Base-by-base conservation (phyloP, 192 early-diverging fungal genomes). In the Coemansia sp. region DNA sequence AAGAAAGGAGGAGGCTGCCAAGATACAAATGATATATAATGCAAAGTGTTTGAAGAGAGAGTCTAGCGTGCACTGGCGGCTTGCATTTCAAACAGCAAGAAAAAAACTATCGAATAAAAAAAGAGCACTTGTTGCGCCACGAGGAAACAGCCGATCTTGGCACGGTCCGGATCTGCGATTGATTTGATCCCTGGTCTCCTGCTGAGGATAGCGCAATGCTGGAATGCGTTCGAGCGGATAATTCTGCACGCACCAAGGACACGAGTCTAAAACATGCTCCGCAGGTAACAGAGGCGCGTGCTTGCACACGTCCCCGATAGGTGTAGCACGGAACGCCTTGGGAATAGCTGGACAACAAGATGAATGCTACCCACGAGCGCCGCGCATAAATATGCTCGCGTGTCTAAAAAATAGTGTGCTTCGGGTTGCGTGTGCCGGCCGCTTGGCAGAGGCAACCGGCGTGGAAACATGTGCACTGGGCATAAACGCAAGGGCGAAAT, bases 311-410 rank as follows among this genome's bases (percentile, higher is more conserved):
- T n/a, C n/a, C n/a, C n/a, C n/a, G n/a, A n/a, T n/a, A n/a, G n/a
- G n/a, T n/a, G n/a, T n/a, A n/a, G n/a, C n/a, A n/a, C n/a, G n/a
- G n/a, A n/a, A n/a, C n/a, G n/a, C n/a, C n/a, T n/a, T n/a, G n/a
- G n/a, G n/a, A n/a, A n/a, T n/a, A n/a, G n/a, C n/a, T n/a, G n/a
- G n/a, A n/a, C n/a, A n/a, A n/a, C n/a, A n/a, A n/a, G n/a, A n/a
- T n/a, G n/a, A n/a, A n/a, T n/a, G n/a, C n/a, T n/a, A n/a, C n/a
- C 45, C 45, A 19, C 45, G 28, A 47, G 45, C 27, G 17, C 28
- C 27, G 45, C 28, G 45, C 45, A 47, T 47, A 47, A 30, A 47
- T 47, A 30, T 39, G 36, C 14, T 15, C 36, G 36, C 36, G 36
- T 39, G 36, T 39, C 36, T 39, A 39, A 39, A 36, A 39, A 39